phyloP scores from a whole-genome alignment of 2,329 filamentous ascomycete species.

The Lecanicillium sp. region DNA sequence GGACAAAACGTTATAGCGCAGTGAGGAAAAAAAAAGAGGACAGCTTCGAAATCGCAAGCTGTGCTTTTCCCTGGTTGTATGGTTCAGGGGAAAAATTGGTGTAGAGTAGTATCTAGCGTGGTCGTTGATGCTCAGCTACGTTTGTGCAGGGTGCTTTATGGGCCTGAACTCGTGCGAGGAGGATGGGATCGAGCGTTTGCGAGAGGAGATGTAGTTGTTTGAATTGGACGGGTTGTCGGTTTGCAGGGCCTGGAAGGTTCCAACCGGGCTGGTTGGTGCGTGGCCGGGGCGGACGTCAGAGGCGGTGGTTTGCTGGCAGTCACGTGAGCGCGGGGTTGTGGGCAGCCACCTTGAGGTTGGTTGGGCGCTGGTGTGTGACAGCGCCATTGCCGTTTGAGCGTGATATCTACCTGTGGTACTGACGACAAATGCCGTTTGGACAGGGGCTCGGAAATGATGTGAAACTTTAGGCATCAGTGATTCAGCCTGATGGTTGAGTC shows the following conservation, averaged over 20 bases:
- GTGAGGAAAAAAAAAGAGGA: background rate
- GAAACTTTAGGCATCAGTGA: no score
- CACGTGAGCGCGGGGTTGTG: slow-evolving; percentile 27
- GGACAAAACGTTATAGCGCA: background rate
- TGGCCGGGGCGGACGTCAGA: background rate
- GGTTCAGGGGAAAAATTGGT: background rate
- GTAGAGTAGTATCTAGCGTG: no score
- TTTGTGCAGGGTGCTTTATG: background rate
- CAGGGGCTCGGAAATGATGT: no score
- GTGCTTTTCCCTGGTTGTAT: background rate
- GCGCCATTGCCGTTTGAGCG: no score
- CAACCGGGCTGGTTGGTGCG: slow-evolving; percentile 2
- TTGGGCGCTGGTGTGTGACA: no score
- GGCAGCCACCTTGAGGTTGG: no score
- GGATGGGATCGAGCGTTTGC: background rate
- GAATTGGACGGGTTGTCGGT: slow-evolving; percentile 4
- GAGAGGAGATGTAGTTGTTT: slow-evolving; percentile 2
- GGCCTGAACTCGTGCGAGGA: slow-evolving; percentile 6
- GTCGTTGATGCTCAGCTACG: background rate
- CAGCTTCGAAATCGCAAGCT: background rate
- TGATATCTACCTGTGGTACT: no score
- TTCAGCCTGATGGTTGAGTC: no score
- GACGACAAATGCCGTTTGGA: no score
- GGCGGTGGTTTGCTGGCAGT: slow-evolving; percentile 8
- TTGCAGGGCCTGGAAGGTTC: slow-evolving; percentile 6